phyloP scores from a whole-genome alignment of 2,329 filamentous ascomycete species.

The Ceratocystis huliohia region DNA sequence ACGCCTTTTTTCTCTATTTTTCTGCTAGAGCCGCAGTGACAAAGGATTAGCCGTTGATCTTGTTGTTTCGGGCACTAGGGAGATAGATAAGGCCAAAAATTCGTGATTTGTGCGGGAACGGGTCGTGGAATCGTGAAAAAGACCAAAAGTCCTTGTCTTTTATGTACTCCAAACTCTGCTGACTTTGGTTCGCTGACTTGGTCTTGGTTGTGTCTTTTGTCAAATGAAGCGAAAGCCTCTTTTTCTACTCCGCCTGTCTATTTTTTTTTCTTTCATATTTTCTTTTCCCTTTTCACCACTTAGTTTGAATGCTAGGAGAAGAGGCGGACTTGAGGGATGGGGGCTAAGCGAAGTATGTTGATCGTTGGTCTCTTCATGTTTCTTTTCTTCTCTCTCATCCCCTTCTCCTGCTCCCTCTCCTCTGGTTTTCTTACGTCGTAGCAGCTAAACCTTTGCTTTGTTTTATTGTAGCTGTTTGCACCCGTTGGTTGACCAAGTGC shows the following conservation, averaged over 20 bases:
- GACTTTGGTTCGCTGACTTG: not conserved
- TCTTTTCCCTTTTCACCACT: not conserved
- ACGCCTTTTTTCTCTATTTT: not conserved
- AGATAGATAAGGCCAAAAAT: not conserved
- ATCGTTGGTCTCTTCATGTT: not conserved
- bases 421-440: not conserved
- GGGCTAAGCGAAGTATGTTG: not conserved
- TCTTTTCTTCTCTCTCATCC: not conserved
- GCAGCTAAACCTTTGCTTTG: not conserved
- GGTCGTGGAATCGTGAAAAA: not conserved
- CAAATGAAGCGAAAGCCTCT: not conserved
- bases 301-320: not conserved
- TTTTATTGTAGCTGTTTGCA: not conserved
- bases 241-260: not conserved
- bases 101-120: not conserved
- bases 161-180: not conserved
- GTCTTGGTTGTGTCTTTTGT: not conserved
- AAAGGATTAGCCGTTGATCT: not conserved
- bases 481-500: not conserved
- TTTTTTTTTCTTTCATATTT: not conserved
- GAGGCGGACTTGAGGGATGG: not conserved
- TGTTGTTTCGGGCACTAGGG: not conserved
- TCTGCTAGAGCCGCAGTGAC: not conserved
- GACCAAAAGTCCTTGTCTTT: not conserved
- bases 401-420: not conserved